Base-by-base conservation (phyloP, 164 flowering plant genomes). In the Aristolochia fimbriata region DNA sequence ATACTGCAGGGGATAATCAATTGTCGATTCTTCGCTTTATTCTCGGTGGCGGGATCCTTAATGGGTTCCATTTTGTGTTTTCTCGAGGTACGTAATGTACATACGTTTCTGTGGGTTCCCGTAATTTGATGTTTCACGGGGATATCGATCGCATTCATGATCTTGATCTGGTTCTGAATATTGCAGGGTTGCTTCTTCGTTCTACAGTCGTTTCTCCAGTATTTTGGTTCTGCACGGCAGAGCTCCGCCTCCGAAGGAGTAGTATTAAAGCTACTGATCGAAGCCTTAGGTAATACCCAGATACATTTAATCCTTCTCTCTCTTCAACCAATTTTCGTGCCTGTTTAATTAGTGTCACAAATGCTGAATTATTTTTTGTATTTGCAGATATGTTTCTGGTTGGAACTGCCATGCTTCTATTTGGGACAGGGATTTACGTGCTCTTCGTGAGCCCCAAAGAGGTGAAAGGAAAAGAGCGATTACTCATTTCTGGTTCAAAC, bases 1-100 rank as follows among this genome's bases (percentile, higher is more conserved):
- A 37, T 10, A 3, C 43, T 76, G 80, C 90, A 91, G 98, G 82
- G 46, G 13, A 65, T 92, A 30, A 17, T 87, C 15, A 84, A 85
- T 60, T 87, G 89, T 51, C 77, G 98, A 58, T 88, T 92, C 77
- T 85, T 87, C 47, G 71, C 95, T 4, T 57, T 87, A 63, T 62
- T 88, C 25, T 92, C 81, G 0, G 84, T 85, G 21, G 85, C 74
- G 0, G 98, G 98, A 58, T 69, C 93, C 22, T 76, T 88, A 60
- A 55, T 88, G 15, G 95, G 98, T 24, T 91, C 93, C 0, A 60
- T 84, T 23, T 68, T 85, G 61, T 88, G 98, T 59, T 88, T 83
- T 66, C 21, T 85, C 2, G 98, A 87, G 91, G 98, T 91, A 83
- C 57, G 25, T 46, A 33, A 30, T 51, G 30, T 20, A 15, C 16